phyloP scores from a whole-genome alignment of 441 rosid species.

The Corymbia citriodora region DNA sequence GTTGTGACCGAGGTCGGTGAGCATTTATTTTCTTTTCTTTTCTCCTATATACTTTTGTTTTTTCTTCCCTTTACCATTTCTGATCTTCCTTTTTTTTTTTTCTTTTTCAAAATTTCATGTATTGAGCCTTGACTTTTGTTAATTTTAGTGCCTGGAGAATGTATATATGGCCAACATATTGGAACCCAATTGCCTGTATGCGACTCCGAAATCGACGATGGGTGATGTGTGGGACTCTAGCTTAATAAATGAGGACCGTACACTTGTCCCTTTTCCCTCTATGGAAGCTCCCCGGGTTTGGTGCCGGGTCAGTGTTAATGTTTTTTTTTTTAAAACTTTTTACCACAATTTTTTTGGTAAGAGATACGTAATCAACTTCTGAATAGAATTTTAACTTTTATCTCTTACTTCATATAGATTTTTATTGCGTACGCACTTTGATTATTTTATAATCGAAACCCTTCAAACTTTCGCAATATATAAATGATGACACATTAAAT shows the following conservation, averaged over 20 bases:
- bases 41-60: not conserved
- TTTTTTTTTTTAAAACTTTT: too few species aligned
- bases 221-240: not conserved
- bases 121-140: not conserved
- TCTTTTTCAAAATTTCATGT: not conserved
- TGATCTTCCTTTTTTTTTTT: not conserved
- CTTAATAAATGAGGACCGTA: slow-evolving; percentile 1
- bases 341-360: too few species aligned
- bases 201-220: not conserved
- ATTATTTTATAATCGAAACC: not conserved
- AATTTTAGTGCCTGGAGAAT: not conserved
- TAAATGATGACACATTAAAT: not conserved
- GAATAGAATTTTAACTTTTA: too few species aligned
- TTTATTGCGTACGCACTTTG: too few species aligned
- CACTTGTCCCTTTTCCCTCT: not conserved
- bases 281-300: not conserved
- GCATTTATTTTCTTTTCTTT: not conserved
- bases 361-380: too few species aligned
- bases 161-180: not conserved
- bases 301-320: too few species aligned
- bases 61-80: not conserved
- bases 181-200: not conserved
- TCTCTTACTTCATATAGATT: too few species aligned
- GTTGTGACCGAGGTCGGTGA: not conserved
- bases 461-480: not conserved